phyloP scores from a whole-genome alignment of 768 basidiomycete genomes.

The Neoboletus magnificus region DNA sequence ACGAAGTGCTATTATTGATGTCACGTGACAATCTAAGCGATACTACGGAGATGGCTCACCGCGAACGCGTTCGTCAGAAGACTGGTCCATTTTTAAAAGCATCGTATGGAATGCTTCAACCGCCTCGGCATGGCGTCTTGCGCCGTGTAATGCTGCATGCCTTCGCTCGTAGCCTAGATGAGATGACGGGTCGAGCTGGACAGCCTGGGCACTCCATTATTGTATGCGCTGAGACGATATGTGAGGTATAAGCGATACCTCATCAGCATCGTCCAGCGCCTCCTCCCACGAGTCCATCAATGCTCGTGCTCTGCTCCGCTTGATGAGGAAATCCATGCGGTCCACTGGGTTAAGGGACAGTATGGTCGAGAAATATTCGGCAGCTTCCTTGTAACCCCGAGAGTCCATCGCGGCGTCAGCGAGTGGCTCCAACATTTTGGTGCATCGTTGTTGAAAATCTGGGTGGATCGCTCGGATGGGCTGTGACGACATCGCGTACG shows the following conservation, averaged over 20 bases:
- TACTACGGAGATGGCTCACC: neutral
- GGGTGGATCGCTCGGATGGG: no score
- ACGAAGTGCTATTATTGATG: neutral
- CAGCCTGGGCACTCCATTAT: neutral
- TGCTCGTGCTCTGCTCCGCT: no score
- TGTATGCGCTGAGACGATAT: neutral
- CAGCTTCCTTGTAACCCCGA: no score
- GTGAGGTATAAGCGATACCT: neutral
- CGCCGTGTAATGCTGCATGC: neutral
- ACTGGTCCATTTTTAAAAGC: neutral
- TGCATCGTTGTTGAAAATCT: no score
- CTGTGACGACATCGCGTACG: no score
- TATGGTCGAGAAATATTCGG: no score
- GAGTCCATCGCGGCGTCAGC: no score
- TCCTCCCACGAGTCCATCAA: neutral
- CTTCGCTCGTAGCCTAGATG: neutral
- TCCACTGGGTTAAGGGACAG: no score
- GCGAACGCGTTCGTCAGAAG: neutral
- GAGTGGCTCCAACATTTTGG: no score
- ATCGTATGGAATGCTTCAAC: neutral
- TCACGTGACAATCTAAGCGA: neutral
- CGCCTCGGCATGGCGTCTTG: neutral
- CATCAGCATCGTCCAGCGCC: neutral
- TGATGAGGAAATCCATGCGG: no score
- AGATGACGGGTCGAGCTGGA: neutral